Evolutionary conservation across 331 rosid species (phyloP).

Genomic region (Prunus yedoensis): DNA sequence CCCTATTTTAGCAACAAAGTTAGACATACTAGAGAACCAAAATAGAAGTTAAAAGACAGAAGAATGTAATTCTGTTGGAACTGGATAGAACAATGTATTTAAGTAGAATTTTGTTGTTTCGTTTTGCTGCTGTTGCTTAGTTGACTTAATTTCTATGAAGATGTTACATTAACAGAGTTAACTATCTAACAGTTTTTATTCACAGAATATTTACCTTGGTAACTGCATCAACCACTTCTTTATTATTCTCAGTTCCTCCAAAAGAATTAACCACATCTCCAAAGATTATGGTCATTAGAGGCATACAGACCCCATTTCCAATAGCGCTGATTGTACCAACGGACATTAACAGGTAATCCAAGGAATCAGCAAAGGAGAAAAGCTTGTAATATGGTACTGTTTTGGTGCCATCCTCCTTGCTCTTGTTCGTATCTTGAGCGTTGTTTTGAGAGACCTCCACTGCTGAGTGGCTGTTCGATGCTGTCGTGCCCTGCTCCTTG

Average conservation of each 20-base stretch:
- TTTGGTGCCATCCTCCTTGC: conserved; percentile 33
- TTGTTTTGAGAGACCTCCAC: conserved; percentile 22
- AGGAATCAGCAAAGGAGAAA: conserved; percentile 71
- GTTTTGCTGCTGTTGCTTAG: background rate
- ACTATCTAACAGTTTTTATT: background rate
- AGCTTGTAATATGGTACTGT: conserved; percentile 66
- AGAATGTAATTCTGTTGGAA: background rate
- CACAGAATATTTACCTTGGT: conserved; percentile 48
- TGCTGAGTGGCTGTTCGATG: conserved; percentile 22
- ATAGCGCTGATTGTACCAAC: conserved; percentile 61
- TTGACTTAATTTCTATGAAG: background rate
- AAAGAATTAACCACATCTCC: conserved; percentile 61
- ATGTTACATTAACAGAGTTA: background rate
- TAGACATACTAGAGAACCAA: background rate
- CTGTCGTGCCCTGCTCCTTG: conserved; percentile 24
- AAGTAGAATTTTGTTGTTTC: background rate
- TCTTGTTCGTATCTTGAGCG: conserved; percentile 30
- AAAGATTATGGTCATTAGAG: conserved; percentile 65
- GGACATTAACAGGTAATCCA: conserved; percentile 58
- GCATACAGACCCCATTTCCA: conserved; percentile 62
- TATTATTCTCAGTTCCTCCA: conserved; percentile 38
- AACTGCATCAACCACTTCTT: conserved; percentile 44
- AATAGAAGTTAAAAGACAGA: background rate
- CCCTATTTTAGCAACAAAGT: no score
- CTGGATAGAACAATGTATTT: background rate